Percentiles rank a stretch among this genome's conserved stretches.
phyloP scores from a whole-genome alignment of 1,284 basidiomycete genomes.

The Puccinia polysora region DNA sequence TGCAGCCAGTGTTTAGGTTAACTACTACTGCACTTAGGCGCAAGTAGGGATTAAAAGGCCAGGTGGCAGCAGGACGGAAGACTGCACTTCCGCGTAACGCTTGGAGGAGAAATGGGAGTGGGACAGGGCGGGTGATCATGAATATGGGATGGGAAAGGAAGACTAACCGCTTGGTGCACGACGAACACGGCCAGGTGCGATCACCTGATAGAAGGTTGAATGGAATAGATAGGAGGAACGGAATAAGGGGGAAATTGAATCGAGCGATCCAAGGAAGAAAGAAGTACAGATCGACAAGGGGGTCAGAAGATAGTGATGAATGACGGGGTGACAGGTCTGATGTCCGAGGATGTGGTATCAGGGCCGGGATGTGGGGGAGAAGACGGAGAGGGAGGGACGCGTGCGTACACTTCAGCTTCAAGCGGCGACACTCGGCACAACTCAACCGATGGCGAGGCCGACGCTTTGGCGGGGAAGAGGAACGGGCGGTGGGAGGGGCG shows the following conservation, averaged over 20 bases:
- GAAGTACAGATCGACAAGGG: background rate
- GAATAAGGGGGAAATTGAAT: too few species aligned
- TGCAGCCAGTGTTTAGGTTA: too few species aligned
- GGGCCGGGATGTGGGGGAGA: slow-evolving; percentile 2
- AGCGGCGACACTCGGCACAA: slow-evolving; percentile 42
- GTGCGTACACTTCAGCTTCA: slow-evolving; percentile 41
- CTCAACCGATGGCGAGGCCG: slow-evolving; percentile 42
- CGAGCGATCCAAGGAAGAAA: background rate
- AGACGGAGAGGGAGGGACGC: background rate
- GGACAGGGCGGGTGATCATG: background rate
- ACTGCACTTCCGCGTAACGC: background rate
- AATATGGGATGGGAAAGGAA: background rate
- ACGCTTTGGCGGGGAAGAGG: slow-evolving; percentile 28
- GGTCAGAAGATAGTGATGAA: slow-evolving; percentile 5
- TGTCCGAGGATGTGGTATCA: background rate
- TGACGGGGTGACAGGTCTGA: background rate
- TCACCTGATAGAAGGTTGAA: slow-evolving; percentile 33
- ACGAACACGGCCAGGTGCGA: slow-evolving; percentile 40
- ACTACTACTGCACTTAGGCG: too few species aligned
- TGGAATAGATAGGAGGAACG: background rate
- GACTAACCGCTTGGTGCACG: slow-evolving; percentile 42
- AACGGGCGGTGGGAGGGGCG: slow-evolving; percentile 2
- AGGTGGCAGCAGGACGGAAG: too few species aligned
- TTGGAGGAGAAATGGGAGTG: background rate
- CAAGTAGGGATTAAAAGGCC: too few species aligned